These are phyloP conservation scores for Diacronema lutheri DNA, from an alignment of 78 protist genomes.

Conservation along the genomic window DNA sequence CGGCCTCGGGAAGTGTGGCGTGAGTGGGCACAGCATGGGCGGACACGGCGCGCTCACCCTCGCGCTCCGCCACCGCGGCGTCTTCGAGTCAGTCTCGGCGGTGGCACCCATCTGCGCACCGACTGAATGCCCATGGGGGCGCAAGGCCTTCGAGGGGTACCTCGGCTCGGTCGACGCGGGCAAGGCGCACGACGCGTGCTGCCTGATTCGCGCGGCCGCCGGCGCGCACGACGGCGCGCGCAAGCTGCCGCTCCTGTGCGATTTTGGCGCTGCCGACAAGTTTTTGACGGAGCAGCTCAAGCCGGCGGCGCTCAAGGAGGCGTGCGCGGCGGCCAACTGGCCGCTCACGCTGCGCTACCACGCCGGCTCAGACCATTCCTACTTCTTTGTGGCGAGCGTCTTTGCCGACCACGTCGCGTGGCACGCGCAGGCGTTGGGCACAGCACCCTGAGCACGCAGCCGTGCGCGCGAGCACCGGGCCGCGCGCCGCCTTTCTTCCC, in stretches of 20 bases:
- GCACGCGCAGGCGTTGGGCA: no score
- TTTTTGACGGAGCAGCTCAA: not conserved
- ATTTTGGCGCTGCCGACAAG: conserved; percentile 5
- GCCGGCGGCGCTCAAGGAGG: not conserved
- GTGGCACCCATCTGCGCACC: conserved; percentile 80
- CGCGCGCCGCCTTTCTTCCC: no score
- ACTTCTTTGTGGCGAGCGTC: conserved; percentile 32
- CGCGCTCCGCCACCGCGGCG: conserved; percentile 54
- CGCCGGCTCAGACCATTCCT: conserved; percentile 27
- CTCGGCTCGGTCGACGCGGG: conserved; percentile 20
- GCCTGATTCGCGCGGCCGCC: not conserved
- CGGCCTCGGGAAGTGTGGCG: not conserved
- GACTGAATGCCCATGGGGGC: conserved; percentile 19
- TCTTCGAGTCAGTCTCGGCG: conserved; percentile 74
- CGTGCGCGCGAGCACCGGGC: no score
- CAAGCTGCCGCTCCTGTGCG: no score
- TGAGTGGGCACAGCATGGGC: conserved; percentile 80
- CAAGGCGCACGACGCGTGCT: not conserved
- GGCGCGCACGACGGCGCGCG: no score
- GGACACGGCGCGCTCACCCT: conserved; percentile 83
- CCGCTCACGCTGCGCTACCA: not conserved
- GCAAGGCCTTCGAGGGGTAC: conserved; percentile 27
- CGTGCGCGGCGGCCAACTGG: not conserved
- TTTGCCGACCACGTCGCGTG: conserved; percentile 21
- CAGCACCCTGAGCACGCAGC: no score